These are phyloP conservation scores for Cladorrhinum sp. DNA, from an alignment of 2,329 filamentous ascomycete genomes.

Conservation along the genomic window DNA sequence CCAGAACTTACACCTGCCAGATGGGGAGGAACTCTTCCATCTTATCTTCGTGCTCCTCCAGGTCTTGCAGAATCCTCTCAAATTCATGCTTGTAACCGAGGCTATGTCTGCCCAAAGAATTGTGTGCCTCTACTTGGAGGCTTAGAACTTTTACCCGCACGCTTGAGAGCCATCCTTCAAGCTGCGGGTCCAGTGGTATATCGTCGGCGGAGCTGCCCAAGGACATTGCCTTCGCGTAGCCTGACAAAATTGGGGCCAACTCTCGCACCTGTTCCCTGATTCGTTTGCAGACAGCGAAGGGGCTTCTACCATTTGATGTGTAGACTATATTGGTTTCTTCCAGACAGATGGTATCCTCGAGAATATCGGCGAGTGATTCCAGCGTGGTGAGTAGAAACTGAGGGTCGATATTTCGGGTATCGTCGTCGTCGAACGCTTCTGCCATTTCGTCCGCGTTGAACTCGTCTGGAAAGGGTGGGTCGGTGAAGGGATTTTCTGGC, in stretches of 20 bases:
- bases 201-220: not conserved
- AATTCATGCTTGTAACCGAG: not conserved
- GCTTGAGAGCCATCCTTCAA: not conserved
- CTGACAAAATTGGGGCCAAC: not conserved
- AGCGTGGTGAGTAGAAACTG: not conserved
- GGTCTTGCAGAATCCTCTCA: not conserved
- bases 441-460: not conserved
- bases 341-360: not conserved
- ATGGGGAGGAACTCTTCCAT: conserved; percentile 9
- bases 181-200: not conserved
- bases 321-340: not conserved
- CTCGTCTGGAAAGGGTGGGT: not conserved
- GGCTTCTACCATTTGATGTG: not conserved
- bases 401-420: not conserved
- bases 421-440: not conserved
- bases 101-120: not conserved
- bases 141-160: not conserved
- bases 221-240: not conserved
- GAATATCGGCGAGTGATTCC: not conserved
- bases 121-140: not conserved
- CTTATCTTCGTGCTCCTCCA: not conserved
- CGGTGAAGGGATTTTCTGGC: not conserved
- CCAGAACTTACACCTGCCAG: conserved; percentile 17
- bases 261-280: not conserved
- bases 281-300: not conserved